These are phyloP conservation scores for Suillus americanus DNA, from an alignment of 768 basidiomycete genomes.

Conservation along the genomic window DNA sequence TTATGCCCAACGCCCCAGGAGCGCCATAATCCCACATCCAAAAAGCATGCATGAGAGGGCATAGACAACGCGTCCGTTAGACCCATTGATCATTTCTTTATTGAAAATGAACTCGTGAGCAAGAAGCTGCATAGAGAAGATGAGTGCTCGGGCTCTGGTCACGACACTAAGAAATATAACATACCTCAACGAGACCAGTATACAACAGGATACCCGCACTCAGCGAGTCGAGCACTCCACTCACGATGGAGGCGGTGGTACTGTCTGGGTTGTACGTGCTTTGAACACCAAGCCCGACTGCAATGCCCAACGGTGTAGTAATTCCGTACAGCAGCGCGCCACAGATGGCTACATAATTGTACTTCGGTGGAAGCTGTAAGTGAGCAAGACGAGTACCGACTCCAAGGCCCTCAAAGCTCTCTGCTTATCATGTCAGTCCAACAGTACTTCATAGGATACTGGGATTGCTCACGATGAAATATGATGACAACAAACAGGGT, in stretches of 20 bases:
- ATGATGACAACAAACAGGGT: conserved; percentile 86
- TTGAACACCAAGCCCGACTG: conserved; percentile 75
- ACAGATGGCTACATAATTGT: conserved; percentile 54
- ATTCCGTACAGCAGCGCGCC: conserved; percentile 70
- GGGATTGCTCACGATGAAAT: conserved; percentile 79
- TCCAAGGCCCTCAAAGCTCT: conserved; percentile 94
- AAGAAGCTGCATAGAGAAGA: conserved; percentile 54
- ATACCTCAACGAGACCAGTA: conserved; percentile 82
- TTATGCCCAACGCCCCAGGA: conserved; percentile 89
- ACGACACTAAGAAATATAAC: conserved; percentile 13
- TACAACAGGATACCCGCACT: conserved; percentile 89
- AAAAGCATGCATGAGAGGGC: conserved; percentile 76
- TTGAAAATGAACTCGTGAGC: conserved; percentile 96
- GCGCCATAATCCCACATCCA: conserved; percentile 87
- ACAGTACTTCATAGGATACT: background rate
- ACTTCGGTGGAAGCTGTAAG: conserved; percentile 57
- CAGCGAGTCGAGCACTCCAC: conserved; percentile 81
- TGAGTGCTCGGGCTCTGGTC: conserved; percentile 3
- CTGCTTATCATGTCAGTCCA: conserved; percentile 36
- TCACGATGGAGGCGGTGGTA: conserved; percentile 75
- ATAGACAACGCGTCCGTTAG: conserved; percentile 64
- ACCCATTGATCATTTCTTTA: conserved; percentile 76
- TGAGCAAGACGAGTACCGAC: conserved; percentile 87
- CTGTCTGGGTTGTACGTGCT: conserved; percentile 80
- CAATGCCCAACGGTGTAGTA: conserved; percentile 87